Evolutionary conservation across 2,329 filamentous ascomycete species (phyloP), one percentile per base, ranked within the genome.

Genomic region (Neonectria punicea): DNA sequence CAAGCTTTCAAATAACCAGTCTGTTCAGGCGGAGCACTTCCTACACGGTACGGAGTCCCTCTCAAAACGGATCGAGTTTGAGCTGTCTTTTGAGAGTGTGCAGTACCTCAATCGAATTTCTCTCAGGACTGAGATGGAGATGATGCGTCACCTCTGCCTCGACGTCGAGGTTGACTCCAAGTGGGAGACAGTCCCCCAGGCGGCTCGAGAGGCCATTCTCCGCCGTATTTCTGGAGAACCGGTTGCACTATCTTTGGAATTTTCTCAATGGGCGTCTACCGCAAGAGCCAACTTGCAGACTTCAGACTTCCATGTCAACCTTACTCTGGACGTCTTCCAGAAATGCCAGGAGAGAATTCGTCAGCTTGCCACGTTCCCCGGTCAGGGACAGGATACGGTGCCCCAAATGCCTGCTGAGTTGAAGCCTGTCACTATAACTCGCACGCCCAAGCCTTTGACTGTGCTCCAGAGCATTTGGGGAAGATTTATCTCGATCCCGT

Each of bases 81-180:
- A 67, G 50, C 53, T 67, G 11, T 56, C 61, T 2, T 57, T 49
- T 4, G 57, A 61, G 18, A 58, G 51, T 49, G 36, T 58, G 3
- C 65, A 65, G 50, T 20, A 28, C 10, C 51, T 65, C 14, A 53
- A 49, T 14, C 57, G 57, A 14, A 20, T 67, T 6, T 55, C 62
- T 32, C 65, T 65, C 14, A 65, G 54, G 49, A 67, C 65, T 3
- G 65, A 67, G 49, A 65, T 58, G 53, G 51, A 65, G 32, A 20
- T 67, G 36, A 67, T 67, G 65, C 61, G 46, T 28, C 65, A 67
- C 30, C 58, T 67, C 13, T 67, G 61, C 28, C 20, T 67, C n/a
- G 50, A 44, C 8, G 20, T 65, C 9, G 61, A 67, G 8, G 61
- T 67, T 18, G 59, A 67, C 25, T 57, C 61, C 1, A 11, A 58